Percentiles rank a stretch among this genome's conserved stretches.
Evolutionary conservation across 805 yeast species (phyloP).

Genomic region (Spathaspora arborariae): DNA sequence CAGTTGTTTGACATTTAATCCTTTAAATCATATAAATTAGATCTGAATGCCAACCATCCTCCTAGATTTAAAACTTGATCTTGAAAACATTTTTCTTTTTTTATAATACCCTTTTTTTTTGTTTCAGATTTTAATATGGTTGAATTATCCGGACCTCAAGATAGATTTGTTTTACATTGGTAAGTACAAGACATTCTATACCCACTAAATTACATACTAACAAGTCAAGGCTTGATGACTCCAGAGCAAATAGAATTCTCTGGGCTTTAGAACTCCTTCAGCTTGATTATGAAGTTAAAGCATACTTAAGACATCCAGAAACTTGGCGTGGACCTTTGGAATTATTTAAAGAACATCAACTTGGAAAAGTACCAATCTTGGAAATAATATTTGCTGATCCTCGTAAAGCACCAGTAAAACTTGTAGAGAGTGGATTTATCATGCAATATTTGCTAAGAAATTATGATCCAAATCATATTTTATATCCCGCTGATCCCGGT

Average conservation of each 20-base stretch:
- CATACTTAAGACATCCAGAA: slow-evolving; percentile 47
- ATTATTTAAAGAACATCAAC: slow-evolving; percentile 51
- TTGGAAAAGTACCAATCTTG: slow-evolving; percentile 62
- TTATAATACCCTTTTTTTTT: neutral
- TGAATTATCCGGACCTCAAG: slow-evolving; percentile 5
- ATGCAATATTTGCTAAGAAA: slow-evolving; percentile 33
- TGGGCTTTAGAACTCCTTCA: slow-evolving; percentile 65
- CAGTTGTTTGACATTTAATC: neutral
- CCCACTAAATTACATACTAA: neutral
- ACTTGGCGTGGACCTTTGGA: slow-evolving; percentile 45
- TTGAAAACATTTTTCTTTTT: neutral
- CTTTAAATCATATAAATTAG: neutral
- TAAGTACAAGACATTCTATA: slow-evolving; percentile 11
- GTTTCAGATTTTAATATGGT: neutral
- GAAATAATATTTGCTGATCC: slow-evolving; percentile 35
- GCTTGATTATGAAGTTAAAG: slow-evolving; percentile 50
- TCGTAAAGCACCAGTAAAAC: slow-evolving; percentile 28
- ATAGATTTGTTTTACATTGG: slow-evolving; percentile 26
- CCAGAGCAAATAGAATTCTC: slow-evolving; percentile 57
- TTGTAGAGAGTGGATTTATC: slow-evolving; percentile 38
- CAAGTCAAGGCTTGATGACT: slow-evolving; percentile 41
- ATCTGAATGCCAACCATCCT: neutral
- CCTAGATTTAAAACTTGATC: neutral
- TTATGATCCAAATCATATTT: slow-evolving; percentile 27
- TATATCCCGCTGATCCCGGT: slow-evolving; percentile 27